Conservation (phyloP, 2,329 filamentous ascomycete species). For the Exophiala bonariae region DNA sequence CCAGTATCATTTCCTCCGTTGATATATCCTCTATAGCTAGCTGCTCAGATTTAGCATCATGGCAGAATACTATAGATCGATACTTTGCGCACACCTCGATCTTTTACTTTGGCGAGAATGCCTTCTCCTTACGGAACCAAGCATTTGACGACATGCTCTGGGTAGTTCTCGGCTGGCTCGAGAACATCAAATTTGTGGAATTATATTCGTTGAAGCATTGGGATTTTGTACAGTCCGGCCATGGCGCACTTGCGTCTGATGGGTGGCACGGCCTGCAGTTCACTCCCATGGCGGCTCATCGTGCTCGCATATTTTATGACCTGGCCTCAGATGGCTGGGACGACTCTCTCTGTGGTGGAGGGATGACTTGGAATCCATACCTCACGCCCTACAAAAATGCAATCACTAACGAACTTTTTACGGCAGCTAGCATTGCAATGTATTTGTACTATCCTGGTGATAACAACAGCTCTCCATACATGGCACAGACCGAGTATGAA, state of each 20-base stretch:
- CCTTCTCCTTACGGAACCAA: slow-evolving; percentile 70
- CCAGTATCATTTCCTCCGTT: slow-evolving; percentile 63
- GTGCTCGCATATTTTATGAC: slow-evolving; percentile 83
- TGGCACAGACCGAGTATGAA: slow-evolving; percentile 30
- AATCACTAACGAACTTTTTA: slow-evolving; percentile 89
- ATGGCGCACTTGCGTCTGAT: slow-evolving; percentile 26
- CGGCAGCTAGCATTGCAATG: slow-evolving; percentile 83
- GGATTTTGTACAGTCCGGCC: slow-evolving; percentile 23
- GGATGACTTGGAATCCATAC: slow-evolving; percentile 87
- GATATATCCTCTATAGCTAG: slow-evolving; percentile 37
- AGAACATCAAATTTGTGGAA: slow-evolving; percentile 73
- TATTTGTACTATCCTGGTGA: slow-evolving; percentile 87
- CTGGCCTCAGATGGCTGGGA: slow-evolving; percentile 80
- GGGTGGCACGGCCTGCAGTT: slow-evolving; percentile 77
- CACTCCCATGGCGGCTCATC: slow-evolving; percentile 74
- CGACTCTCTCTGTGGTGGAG: slow-evolving; percentile 74
- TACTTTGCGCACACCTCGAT: slow-evolving; percentile 76
- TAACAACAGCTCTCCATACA: slow-evolving; percentile 68
- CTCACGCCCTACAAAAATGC: slow-evolving; percentile 89
- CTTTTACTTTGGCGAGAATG: slow-evolving; percentile 86
- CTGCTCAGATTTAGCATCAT: slow-evolving; percentile 45
- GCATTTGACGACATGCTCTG: slow-evolving; percentile 95
- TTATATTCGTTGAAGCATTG: slow-evolving; percentile 68
- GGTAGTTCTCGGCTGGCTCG: slow-evolving; percentile 90
- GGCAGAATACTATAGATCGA: slow-evolving; percentile 77